These are phyloP conservation scores for Marasmius sp. DNA, from an alignment of 1,284 basidiomycete genomes.

Conservation along the genomic window DNA sequence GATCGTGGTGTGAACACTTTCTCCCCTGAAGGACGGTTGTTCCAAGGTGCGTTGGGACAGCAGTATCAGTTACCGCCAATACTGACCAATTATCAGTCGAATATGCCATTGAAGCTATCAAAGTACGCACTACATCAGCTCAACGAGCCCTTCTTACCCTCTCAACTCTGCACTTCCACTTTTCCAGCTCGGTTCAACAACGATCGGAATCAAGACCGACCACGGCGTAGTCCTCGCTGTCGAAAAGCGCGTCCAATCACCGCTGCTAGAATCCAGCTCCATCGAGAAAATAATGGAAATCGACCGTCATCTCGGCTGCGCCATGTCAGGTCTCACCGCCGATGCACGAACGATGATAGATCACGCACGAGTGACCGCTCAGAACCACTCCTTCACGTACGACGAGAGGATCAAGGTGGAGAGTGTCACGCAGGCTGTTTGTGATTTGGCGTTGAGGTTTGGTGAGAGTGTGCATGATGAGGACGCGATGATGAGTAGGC, in stretches of 20 bases:
- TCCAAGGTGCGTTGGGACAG: constrained; percentile 65
- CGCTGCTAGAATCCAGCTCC: constrained; percentile 91
- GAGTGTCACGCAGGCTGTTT: constrained; percentile 96
- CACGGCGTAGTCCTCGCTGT: constrained; percentile 94
- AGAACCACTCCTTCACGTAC: constrained; percentile 97
- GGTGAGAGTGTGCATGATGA: constrained; percentile 99
- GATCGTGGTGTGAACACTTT: constrained; percentile 99
- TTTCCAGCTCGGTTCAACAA: constrained; percentile 91
- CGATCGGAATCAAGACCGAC: constrained; percentile 87
- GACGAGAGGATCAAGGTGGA: constrained; percentile 97
- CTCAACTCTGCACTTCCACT: constrained; percentile 11
- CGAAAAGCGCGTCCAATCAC: constrained; percentile 98
- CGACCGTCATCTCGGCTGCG: constrained; percentile 93
- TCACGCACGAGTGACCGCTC: constrained; percentile 95
- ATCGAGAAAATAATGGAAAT: constrained; percentile 99
- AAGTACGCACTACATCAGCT: constrained; percentile 48
- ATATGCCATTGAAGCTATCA: constrained; percentile 99
- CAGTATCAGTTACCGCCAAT: constrained; percentile 6
- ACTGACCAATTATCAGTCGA: constrained; percentile 64
- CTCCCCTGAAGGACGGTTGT: constrained; percentile 94
- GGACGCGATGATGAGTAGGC: constrained; percentile 98
- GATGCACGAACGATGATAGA: constrained; percentile 99
- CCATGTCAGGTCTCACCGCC: constrained; percentile 97
- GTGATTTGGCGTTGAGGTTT: constrained; percentile 95
- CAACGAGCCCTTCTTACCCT: neutral